These are phyloP conservation scores for Dillenia turbinata DNA, from an alignment of 164 flowering plant species.

Conservation along the genomic window DNA sequence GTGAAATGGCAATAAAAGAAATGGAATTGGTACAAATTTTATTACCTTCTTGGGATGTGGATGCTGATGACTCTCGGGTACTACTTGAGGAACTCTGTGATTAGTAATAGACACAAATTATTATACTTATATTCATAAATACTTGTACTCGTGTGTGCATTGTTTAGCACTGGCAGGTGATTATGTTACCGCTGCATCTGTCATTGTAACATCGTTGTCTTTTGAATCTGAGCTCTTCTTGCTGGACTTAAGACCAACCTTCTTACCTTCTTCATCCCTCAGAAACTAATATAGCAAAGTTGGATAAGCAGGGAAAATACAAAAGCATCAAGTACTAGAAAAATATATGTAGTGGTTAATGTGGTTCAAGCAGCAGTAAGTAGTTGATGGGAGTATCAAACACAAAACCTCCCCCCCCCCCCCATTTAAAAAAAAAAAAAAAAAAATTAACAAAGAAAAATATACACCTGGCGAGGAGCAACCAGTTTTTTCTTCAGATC, in stretches of 20 bases:
- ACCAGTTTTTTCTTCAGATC: slow-evolving; percentile 73
- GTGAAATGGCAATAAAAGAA: background rate
- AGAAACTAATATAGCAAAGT: slow-evolving; percentile 32
- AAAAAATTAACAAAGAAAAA: slow-evolving; percentile 1
- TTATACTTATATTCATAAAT: too few relatives aligned
- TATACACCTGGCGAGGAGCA: slow-evolving; percentile 75
- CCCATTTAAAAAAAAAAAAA: too few relatives aligned
- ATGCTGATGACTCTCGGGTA: slow-evolving; percentile 43
- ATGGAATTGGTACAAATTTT: background rate
- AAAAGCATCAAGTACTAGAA: background rate
- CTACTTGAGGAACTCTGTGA: slow-evolving; percentile 63
- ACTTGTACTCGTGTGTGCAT: background rate
- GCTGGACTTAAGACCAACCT: slow-evolving; percentile 61
- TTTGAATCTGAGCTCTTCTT: slow-evolving; percentile 45
- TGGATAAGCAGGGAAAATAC: background rate
- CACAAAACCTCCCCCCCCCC: background rate
- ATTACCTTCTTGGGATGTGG: slow-evolving; percentile 46
- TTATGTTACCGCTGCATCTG: slow-evolving; percentile 57
- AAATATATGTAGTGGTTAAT: background rate
- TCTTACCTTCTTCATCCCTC: slow-evolving; percentile 83
- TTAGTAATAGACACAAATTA: slow-evolving; percentile 2
- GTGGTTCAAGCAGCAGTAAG: background rate
- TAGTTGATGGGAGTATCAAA: background rate
- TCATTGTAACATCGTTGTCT: slow-evolving; percentile 70
- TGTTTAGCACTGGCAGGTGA: background rate